Base-by-base conservation (phyloP, 495 filamentous ascomycete genomes). In the Bacidia gigantensis region DNA sequence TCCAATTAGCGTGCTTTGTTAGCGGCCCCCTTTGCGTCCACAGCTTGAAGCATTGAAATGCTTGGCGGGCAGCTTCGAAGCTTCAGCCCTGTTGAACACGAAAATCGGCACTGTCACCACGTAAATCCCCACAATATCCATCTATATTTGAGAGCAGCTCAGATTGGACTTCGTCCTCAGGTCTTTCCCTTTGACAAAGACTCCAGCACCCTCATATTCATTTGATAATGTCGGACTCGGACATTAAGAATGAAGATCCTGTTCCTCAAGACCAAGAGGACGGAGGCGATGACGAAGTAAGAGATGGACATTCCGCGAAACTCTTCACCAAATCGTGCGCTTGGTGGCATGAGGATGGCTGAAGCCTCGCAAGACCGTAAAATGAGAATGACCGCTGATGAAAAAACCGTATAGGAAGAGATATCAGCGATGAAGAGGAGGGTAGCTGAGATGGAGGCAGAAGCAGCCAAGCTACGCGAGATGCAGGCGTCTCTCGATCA, bases 401-500 rank as follows among this genome's bases (percentile, higher is more conserved):
- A 53, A 49, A 56, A 46, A 42, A 47, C 32, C 39, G 43, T 60
- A 58, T 61, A 88, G 84, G 86, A 97, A 69, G 93, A 99, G 65
- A 97, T 99, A 63, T 81, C 83, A 23, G 89, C 87, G 48, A 97
- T 99, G 93, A 99, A 99, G 75, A 80, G 81, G 61, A 83, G 92
- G 61, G 90, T 99, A 26, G 87, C 89, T 55, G 93, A 99, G 71
- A 99, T 99, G 93, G 93, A 99, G 68, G 89, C 88, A 58, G 78
- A 99, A 69, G 93, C 93, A 11, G 85, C 87, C 10, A 97, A 96
- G 69, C 76, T 99, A 43, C 80, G 93, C 53, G 90, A 97, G 67
- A 96, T 97, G 89, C 93, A 99, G 68, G 80, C 83, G 21, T 80
- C 76, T 11, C 74, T 97, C 45, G 93, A 97, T 61, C 81, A 89